phyloP scores from a whole-genome alignment of 1,284 basidiomycete species.

The Microbotryum intermedium region DNA sequence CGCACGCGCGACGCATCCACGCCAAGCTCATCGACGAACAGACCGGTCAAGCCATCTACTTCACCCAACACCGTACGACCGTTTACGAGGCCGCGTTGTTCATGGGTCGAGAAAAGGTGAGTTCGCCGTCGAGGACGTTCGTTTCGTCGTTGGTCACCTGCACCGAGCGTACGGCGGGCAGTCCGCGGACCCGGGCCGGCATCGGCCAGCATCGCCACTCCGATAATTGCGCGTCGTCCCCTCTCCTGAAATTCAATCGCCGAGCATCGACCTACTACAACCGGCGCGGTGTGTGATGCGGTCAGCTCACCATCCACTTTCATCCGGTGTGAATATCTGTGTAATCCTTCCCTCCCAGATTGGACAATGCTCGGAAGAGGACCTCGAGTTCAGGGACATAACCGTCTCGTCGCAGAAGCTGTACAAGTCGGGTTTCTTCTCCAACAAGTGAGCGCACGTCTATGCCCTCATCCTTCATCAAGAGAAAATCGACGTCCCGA shows the following conservation, averaged over 20 bases:
- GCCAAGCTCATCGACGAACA: too few relatives aligned
- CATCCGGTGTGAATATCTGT: too few relatives aligned
- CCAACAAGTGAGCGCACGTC: background rate
- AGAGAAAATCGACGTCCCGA: background rate
- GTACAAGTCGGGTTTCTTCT: constrained; percentile 2
- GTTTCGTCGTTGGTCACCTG: background rate
- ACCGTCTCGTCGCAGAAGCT: background rate
- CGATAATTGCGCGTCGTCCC: too few relatives aligned
- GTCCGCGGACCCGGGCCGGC: too few relatives aligned
- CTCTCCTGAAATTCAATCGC: too few relatives aligned
- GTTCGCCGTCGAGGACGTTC: background rate
- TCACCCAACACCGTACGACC: background rate
- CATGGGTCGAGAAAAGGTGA: background rate
- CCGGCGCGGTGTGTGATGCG: too few relatives aligned
- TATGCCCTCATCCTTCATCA: background rate
- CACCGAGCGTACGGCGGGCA: too few relatives aligned
- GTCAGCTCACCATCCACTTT: background rate
- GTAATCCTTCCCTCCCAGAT: background rate
- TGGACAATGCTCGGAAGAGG: background rate
- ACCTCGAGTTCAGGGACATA: background rate
- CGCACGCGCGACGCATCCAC: too few relatives aligned
- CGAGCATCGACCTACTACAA: too few relatives aligned
- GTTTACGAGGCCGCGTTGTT: constrained; percentile 2
- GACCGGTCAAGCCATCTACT: background rate
- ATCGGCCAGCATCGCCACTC: background rate